Conservation (phyloP, 371 early-diverging fungal species). For the Mitosporidium daphniae region DNA sequence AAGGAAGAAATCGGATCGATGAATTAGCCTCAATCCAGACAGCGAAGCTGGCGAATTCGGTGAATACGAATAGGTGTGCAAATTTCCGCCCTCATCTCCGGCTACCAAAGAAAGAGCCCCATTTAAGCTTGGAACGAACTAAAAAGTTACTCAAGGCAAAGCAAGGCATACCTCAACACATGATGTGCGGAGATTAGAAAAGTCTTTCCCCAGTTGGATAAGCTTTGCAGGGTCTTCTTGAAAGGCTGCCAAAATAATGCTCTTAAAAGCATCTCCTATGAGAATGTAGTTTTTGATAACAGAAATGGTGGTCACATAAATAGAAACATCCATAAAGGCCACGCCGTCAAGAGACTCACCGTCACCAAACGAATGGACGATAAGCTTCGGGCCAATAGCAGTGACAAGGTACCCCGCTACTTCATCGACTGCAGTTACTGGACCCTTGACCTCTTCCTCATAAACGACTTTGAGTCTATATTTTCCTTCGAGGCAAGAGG, state of each 20-base stretch:
- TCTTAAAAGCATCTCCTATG: conserved; percentile 57
- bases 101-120: too few species aligned
- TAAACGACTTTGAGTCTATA: conserved; percentile 50
- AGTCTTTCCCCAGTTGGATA: conserved; percentile 50
- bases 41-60: too few species aligned
- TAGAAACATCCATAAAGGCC: conserved; percentile 71
- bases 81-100: too few species aligned
- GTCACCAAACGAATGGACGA: conserved; percentile 55
- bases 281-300: conserved; percentile 57
- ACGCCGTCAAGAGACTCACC: conserved; percentile 51
- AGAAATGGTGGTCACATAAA: conserved; percentile 38
- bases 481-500: conserved; percentile 60
- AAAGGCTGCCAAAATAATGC: conserved; percentile 62
- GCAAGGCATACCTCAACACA: too few species aligned
- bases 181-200: conserved; percentile 21
- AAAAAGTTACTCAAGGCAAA: too few species aligned
- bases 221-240: conserved; percentile 76
- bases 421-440: conserved; percentile 48
- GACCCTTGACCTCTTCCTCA: conserved; percentile 55
- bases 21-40: too few species aligned
- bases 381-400: conserved; percentile 56
- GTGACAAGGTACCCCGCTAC: conserved; percentile 51
- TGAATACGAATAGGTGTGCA: too few species aligned
- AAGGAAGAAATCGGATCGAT: too few species aligned
- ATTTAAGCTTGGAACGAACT: too few species aligned